Evolutionary conservation across 2,329 filamentous ascomycete genomes (phyloP).

Genomic region (Periconia sp.): DNA sequence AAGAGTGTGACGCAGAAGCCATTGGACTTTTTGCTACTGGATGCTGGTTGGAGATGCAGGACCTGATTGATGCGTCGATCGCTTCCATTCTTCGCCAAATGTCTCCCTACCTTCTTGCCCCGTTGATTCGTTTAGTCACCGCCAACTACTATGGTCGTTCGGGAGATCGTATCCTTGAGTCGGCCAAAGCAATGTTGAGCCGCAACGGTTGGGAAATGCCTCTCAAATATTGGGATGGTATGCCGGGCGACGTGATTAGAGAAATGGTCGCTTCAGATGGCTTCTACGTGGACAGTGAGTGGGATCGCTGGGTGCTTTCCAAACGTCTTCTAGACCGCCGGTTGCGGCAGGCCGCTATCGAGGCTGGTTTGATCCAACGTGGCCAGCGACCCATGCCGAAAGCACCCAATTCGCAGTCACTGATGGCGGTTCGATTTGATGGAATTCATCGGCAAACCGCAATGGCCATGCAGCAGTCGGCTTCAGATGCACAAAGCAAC

Average conservation of each 20-base stretch:
- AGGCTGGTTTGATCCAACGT: conserved; percentile 50
- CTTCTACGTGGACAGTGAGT: conserved; percentile 61
- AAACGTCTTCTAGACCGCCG: conserved; percentile 57
- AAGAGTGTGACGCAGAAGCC: conserved; percentile 56
- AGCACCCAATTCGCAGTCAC: conserved; percentile 50
- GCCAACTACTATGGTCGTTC: conserved; percentile 58
- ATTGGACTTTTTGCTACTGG: conserved; percentile 58
- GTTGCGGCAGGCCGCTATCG: conserved; percentile 50
- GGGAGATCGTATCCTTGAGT: conserved; percentile 57
- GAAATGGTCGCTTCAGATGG: conserved; percentile 62
- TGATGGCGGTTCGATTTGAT: conserved; percentile 57
- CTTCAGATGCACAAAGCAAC: conserved; percentile 48
- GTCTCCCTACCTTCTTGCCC: conserved; percentile 51
- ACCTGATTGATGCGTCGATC: conserved; percentile 56
- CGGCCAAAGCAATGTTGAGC: conserved; percentile 61
- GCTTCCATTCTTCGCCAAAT: conserved; percentile 59
- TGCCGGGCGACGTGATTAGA: conserved; percentile 59
- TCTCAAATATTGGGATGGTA: conserved; percentile 57
- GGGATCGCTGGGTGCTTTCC: conserved; percentile 59
- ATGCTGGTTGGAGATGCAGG: conserved; percentile 61
- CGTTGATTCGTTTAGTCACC: conserved; percentile 56
- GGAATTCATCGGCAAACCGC: conserved; percentile 53
- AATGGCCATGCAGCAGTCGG: conserved; percentile 36
- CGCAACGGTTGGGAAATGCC: conserved; percentile 61
- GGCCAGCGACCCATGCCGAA: conserved; percentile 48